phyloP scores from a whole-genome alignment of 2,329 filamentous ascomycete genomes.

The Ceratocystis cacaofunesta region DNA sequence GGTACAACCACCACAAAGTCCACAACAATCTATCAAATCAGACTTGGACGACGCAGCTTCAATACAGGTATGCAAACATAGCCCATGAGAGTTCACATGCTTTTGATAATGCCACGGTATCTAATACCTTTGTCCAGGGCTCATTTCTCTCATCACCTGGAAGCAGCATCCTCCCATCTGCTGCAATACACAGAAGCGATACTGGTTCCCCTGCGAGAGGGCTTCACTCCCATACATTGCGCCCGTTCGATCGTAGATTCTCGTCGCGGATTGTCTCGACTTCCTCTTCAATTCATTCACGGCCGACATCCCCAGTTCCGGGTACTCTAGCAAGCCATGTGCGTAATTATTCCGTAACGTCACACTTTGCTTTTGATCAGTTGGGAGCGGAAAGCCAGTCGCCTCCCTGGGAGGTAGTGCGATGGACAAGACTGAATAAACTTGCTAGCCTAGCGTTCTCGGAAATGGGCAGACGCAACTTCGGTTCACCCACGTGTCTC shows the following conservation, averaged over 20 bases:
- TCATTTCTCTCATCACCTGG: conserved; percentile 51
- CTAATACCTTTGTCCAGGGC: conserved; percentile 29
- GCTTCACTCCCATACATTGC: conserved; percentile 44
- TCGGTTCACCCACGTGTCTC: conserved; percentile 80
- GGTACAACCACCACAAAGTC: conserved; percentile 43
- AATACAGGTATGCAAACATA: conserved; percentile 44
- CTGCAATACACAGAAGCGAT: conserved; percentile 50
- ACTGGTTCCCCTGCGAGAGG: conserved; percentile 46
- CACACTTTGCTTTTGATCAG: conserved; percentile 47
- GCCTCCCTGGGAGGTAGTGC: conserved; percentile 88
- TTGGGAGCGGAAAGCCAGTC: conserved; percentile 56
- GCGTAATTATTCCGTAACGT: conserved; percentile 64
- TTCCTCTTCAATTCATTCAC: conserved; percentile 39
- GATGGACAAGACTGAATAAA: conserved; percentile 88
- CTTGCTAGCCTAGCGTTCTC: conserved; percentile 83
- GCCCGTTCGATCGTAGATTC: conserved; percentile 89
- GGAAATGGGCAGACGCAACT: conserved; percentile 80
- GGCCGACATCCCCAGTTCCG: conserved; percentile 59
- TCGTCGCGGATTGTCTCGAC: conserved; percentile 67
- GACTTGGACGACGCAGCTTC: conserved; percentile 76
- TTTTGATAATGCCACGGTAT: background rate
- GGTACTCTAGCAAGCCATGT: conserved; percentile 54
- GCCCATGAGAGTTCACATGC: conserved; percentile 21
- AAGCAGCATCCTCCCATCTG: conserved; percentile 57
- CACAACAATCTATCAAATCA: conserved; percentile 52